Evolutionary conservation across 352 stramenopile genomes (phyloP), one percentile per base, ranked within the genome.

Genomic region (Peronospora destructor): DNA sequence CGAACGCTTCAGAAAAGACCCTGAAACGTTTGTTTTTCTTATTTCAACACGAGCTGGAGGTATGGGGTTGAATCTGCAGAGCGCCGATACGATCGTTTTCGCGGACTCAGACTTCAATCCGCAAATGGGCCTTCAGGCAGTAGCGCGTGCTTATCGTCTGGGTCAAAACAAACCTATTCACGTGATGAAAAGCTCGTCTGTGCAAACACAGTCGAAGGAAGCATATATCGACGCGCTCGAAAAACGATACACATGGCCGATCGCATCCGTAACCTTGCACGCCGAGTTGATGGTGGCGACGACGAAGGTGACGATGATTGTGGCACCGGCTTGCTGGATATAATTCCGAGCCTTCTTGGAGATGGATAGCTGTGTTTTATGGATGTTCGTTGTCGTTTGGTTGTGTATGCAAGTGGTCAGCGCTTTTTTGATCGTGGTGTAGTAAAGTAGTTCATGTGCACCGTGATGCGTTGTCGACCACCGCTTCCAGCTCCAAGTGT

Each of bases 71-170:
- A 89, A 91, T 21, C 53, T 89, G 4, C 73, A 89, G 37, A 78
- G 73, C n/a, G 80, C 80, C n/a, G 78, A 91, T 56, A 88, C 76
- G 1, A 76, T 91, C 23, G 84, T 91, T 49, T 88, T 91, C 37
- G 69, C 68, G 3, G 76, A 91, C 43, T 86, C 78, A 17, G 79
- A 91, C 53, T 91, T 83, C 59, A 91, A 91, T 30, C 79, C 79
- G 4, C 74, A 88, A 61, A 73, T 60, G 1, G 79, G 88, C 17
- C 56, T 21, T 6, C 79, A 91, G 47, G 76, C 79, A 2, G 65
- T 88, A 13, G 79, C 76, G 8, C 72, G 79, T 17, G 79, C 79
- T 2, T 88, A 87, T 29, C 71, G 79, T 6, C 53, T 91, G 3
- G 76, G 79, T 0, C 79, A 91, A 40, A 87, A 74, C 11, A 86